Evolutionary conservation across 2,329 filamentous ascomycete species (phyloP), one percentile per base, ranked within the genome.

Genomic region (Curvularia eragrostidis): DNA sequence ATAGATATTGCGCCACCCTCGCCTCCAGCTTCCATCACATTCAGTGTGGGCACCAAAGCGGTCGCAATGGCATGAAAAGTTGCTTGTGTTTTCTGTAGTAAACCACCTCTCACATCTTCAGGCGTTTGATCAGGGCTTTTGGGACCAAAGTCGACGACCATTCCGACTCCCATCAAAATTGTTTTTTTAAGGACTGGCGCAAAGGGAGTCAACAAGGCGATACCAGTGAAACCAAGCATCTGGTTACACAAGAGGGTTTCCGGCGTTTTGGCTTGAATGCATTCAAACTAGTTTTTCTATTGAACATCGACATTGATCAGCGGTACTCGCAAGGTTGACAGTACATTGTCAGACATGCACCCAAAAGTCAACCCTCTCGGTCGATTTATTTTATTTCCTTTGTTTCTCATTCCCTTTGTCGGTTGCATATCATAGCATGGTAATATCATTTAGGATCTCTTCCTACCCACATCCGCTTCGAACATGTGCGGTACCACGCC

Each of bases 21-120:
- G 10, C 70, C 68, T 19, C 68, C 65, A 12, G 64, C 65, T 18
- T 67, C 68, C 13, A 42, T 67, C 46, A 52, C 56, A 26, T 64
- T 58, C 18, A 50, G 61, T 12, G 55, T 52, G 12, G 43, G 55
- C 43, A 48, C 55, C 8, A 64, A 69, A 44, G 38, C 56, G 4
- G 15, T 63, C n/a, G 62, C 56, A 26, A 34, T 58, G 7, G 56
- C 56, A 34, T 58, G 46, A 36, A 32, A 15, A 21, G 32, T 7
- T 8, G 10, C 24, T 23, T 12, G n/a, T 30, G 19, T 51, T n/a
- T 15, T 6, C 34, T 49, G 34, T 49, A 38, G 9, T 39, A 49
- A 21, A 49, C 19, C 23, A 49, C 15, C 13, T 24, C 13, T 46
- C 10, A 24, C 53, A 56, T 56, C 13, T 19, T 46, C 12, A 19